Percentiles rank a stretch among this genome's conserved stretches.
Evolutionary conservation across 495 filamentous ascomycete species (phyloP).

Genomic region (Aspergillus egyptiacus): DNA sequence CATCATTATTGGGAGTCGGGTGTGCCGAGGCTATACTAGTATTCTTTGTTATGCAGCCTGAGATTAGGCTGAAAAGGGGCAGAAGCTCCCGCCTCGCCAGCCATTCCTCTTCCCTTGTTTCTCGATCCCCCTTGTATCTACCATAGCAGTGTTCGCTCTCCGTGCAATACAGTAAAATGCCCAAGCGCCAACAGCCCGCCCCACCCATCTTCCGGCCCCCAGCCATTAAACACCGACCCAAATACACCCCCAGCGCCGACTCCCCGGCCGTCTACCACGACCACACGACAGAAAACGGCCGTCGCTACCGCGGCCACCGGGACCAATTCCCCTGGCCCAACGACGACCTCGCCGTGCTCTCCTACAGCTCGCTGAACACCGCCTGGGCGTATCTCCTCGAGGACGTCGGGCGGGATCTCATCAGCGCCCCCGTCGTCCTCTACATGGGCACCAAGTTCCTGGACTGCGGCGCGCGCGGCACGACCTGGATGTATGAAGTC

Average conservation of each 20-base stretch:
- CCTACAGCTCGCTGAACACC: not conserved
- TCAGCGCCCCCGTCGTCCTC: not conserved
- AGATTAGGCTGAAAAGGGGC: no score
- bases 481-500: not conserved
- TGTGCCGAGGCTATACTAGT: no score
- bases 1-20: no score
- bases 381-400: not conserved
- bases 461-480: not conserved
- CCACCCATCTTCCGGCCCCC: not conserved
- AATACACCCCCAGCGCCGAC: not conserved
- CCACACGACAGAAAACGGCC: slow-evolving; percentile 2
- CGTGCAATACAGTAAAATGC: no score
- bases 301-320: slow-evolving; percentile 4
- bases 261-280: not conserved
- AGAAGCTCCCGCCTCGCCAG: no score
- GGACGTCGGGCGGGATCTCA: not conserved
- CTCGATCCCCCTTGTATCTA: no score
- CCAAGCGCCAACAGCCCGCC: not conserved
- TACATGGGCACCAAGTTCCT: not conserved
- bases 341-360: not conserved
- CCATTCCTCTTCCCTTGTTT: no score
- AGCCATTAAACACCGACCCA: not conserved
- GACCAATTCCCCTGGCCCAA: not conserved
- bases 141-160: no score
- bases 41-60: no score